phyloP scores from a whole-genome alignment of 306 rosid species.

The Dryas octopetala region DNA sequence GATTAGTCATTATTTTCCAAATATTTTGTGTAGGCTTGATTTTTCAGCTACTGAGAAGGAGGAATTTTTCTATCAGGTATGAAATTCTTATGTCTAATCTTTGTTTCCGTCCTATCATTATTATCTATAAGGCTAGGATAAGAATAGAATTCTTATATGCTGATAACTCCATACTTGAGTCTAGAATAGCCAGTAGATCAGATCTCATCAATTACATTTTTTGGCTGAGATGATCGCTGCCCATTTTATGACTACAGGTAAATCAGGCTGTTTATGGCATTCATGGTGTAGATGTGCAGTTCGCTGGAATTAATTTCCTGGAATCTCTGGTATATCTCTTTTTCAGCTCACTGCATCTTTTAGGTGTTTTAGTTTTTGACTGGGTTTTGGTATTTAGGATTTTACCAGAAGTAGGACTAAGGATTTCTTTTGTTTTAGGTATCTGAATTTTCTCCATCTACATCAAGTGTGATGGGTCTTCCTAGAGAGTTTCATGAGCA shows the following conservation, averaged over 20 bases:
- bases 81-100: not conserved
- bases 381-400: constrained; percentile 25
- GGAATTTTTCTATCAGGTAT: constrained; percentile 80
- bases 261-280: constrained; percentile 75
- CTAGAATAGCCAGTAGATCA: not conserved
- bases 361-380: constrained; percentile 16
- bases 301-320: constrained; percentile 75
- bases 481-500: constrained; percentile 97
- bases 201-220: not conserved
- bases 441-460: constrained; percentile 95
- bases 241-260: constrained; percentile 49
- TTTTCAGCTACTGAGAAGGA: constrained; percentile 68
- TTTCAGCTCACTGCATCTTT: constrained; percentile 15
- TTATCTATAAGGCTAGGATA: not conserved
- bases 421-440: constrained; percentile 45
- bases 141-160: not conserved
- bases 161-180: not conserved
- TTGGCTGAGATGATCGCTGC: not conserved
- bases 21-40: constrained; percentile 63
- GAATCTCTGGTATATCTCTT: constrained; percentile 69
- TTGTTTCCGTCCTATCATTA: not conserved
- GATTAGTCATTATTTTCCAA: constrained; percentile 2
- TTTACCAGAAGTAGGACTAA: constrained; percentile 21
- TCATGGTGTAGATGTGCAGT: constrained; percentile 83
- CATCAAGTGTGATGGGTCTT: constrained; percentile 94